Conservation (phyloP, 2,329 filamentous ascomycete species). For the Colletotrichum karsti region DNA sequence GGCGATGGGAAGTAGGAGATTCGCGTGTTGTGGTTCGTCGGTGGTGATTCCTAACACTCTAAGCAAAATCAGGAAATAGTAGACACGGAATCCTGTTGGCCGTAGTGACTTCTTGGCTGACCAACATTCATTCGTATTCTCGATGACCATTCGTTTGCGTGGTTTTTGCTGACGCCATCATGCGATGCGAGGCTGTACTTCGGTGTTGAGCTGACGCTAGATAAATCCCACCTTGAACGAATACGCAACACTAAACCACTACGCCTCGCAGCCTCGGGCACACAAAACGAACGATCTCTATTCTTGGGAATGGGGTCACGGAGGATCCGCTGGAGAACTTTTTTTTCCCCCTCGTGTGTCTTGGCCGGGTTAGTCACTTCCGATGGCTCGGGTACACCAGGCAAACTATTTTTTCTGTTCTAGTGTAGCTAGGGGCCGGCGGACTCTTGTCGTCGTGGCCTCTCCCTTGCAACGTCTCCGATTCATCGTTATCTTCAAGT, state of each 20-base stretch:
- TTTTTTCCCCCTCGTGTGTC: background rate
- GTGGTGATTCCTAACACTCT: background rate
- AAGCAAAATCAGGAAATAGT: background rate
- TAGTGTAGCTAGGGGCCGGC: background rate
- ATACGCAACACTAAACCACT: no score
- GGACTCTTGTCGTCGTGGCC: background rate
- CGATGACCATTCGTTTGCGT: background rate
- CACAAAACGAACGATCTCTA: background rate
- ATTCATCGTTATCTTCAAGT: background rate
- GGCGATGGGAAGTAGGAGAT: background rate
- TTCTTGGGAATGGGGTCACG: background rate
- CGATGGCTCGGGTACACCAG: background rate
- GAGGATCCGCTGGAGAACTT: slow-evolving; percentile 2
- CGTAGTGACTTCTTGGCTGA: background rate
- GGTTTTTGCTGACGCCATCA: background rate
- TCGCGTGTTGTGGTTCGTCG: background rate
- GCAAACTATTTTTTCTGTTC: no score
- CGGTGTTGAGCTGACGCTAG: background rate
- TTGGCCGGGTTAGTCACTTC: background rate
- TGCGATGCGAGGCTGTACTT: background rate
- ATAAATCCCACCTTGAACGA: background rate
- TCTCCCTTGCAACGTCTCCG: background rate
- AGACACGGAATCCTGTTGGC: background rate
- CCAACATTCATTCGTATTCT: background rate
- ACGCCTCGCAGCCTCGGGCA: background rate